Evolutionary conservation across 805 yeast genomes (phyloP), one percentile per base, ranked within the genome.

Genomic region (Naumovozyma castellii): DNA sequence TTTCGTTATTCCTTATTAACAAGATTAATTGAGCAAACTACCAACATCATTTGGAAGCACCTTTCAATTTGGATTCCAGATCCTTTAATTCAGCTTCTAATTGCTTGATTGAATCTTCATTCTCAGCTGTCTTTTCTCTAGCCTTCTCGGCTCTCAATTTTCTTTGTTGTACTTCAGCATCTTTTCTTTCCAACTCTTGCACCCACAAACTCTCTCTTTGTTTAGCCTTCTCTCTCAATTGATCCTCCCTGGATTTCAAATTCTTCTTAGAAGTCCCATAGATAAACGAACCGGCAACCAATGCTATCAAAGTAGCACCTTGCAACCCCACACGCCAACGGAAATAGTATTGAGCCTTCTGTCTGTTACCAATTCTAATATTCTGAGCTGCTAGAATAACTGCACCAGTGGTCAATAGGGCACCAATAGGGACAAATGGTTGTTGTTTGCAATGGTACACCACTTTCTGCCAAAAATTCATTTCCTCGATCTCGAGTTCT

Each of bases 251-350:
- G 5, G 76, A 56, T 45, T 69, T 66, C 48, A 66, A 68, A 38
- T 70, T 68, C 30, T 59, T 67, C 18, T 67, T 59, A 19, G 61
- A 53, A 20, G 73, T 74, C 44, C 84, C 87, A 59, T 74, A 84
- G 43, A 72, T 67, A 49, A 69, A 69, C 3, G 94, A 87, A 32
- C 96, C 97, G 10, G 76, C 78, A 4, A 87, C 80, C 37, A 88
- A 67, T 0, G 95, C 95, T 13, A 78, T 78, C 32, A 88, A 65
- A 0, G 97, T 88, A 42, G 81, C 74, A 3, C 83, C 85, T 63
- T 88, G 97, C 50, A 86, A 71, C 0, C 75, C 92, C 35, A 88
- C 90, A 69, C 97, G 80, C 76, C 86, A 84, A 50, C 90, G 72
- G 68, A 85, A 88, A 76, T 84, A 87, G 36, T 74, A 73, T 63